phyloP scores from a whole-genome alignment of 2,329 filamentous ascomycete species.

The Phoma sp. region DNA sequence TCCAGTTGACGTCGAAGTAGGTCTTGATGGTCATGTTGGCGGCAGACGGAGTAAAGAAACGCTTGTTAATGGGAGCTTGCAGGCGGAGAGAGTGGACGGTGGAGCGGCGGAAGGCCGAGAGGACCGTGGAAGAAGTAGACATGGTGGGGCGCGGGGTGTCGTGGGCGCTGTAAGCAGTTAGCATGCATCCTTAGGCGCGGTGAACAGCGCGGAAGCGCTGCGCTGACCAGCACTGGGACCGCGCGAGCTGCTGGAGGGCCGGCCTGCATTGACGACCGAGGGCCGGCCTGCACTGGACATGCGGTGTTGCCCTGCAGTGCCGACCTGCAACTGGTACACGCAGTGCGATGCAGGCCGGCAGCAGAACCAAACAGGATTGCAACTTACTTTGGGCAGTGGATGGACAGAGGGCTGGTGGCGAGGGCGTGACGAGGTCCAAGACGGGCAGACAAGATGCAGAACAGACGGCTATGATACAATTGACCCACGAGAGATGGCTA shows the following conservation, averaged over 20 bases:
- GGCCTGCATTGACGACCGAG: too few species aligned
- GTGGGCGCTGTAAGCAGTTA: constrained; percentile 26
- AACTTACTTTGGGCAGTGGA: constrained; percentile 10
- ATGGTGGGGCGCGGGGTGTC: constrained; percentile 33
- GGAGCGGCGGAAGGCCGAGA: constrained; percentile 44
- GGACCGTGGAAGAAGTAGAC: constrained; percentile 42
- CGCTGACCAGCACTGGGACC: too few species aligned
- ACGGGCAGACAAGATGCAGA: constrained; percentile 34
- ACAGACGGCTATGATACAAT: constrained; percentile 39
- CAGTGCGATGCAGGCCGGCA: neutral
- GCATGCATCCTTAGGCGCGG: constrained; percentile 14
- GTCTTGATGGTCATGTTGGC: constrained; percentile 78
- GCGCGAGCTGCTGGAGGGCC: too few species aligned
- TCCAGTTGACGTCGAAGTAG: constrained; percentile 77
- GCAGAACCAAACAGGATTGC: neutral
- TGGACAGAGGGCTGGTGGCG: constrained; percentile 17
- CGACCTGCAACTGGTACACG: too few species aligned
- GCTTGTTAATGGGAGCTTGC: constrained; percentile 52
- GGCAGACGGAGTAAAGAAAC: constrained; percentile 69
- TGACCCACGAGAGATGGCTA: constrained; percentile 15
- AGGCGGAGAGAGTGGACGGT: constrained; percentile 25
- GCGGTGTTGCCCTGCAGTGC: too few species aligned
- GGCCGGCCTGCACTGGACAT: too few species aligned
- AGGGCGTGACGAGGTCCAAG: constrained; percentile 36
- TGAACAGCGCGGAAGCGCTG: too few species aligned